Evolutionary conservation across 257 asterid genomes (phyloP).

Genomic region (Solanum rostratum): DNA sequence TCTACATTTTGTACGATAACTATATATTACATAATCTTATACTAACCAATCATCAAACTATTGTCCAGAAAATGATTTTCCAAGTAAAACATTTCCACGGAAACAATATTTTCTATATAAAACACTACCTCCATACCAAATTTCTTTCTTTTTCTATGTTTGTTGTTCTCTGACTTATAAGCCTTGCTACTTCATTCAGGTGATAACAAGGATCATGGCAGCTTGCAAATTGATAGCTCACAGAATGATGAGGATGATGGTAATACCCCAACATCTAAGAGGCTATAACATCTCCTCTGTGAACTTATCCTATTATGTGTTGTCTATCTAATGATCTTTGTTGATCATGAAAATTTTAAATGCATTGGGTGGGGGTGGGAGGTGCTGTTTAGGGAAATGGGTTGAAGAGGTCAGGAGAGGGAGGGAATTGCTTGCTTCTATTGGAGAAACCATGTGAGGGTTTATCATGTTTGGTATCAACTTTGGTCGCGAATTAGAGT

Average conservation of each 20-base stretch:
- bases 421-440: not conserved
- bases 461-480: not conserved
- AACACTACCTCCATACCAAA: not conserved
- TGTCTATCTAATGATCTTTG: not conserved
- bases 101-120: not conserved
- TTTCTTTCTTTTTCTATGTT: not conserved
- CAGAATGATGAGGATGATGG: slow-evolving; percentile 44
- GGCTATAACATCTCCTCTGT: not conserved
- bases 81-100: not conserved
- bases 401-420: not conserved
- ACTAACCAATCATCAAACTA: not conserved
- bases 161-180: not conserved
- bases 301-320: not conserved
- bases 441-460: not conserved
- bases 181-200: slow-evolving; percentile 10
- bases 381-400: not conserved
- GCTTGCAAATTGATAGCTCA: slow-evolving; percentile 17
- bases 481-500: no score
- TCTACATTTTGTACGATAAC: not conserved
- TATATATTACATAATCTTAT: not conserved
- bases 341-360: not conserved
- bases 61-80: not conserved
- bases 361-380: not conserved
- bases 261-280: slow-evolving; percentile 5
- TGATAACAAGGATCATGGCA: slow-evolving; percentile 4